phyloP scores from a whole-genome alignment of 176 grass and related monocot genomes.

The Panicum miliaceum region DNA sequence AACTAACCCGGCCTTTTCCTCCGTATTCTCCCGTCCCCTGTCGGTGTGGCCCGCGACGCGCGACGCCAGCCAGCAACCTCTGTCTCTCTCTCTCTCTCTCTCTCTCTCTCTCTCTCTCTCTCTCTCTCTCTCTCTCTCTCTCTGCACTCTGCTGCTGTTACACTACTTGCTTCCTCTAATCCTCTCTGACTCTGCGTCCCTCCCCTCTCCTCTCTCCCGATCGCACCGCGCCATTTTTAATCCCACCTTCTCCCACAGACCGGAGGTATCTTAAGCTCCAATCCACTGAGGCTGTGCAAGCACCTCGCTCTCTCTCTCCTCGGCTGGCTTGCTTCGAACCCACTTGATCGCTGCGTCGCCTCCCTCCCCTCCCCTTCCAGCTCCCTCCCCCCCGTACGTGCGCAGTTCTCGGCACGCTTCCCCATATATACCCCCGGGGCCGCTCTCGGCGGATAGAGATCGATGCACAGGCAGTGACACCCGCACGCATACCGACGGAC shows the following conservation, averaged over 20 bases:
- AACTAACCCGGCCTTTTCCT: conserved; percentile 51
- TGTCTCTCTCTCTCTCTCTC: neutral
- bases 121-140: too few relatives aligned
- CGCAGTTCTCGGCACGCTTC: conserved; percentile 62
- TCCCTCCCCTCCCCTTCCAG: neutral
- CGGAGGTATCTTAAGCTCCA: conserved; percentile 67
- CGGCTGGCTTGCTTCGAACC: conserved; percentile 62
- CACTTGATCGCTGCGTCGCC: conserved; percentile 68
- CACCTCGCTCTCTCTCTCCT: neutral
- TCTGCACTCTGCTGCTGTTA: neutral
- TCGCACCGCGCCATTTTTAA: conserved; percentile 44
- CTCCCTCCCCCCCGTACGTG: conserved; percentile 30
- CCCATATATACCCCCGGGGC: conserved; percentile 57
- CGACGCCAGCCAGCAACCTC: neutral
- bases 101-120: too few relatives aligned
- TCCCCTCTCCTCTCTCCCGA: neutral
- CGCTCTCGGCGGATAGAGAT: conserved; percentile 47
- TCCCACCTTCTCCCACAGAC: conserved; percentile 41
- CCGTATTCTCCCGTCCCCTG: conserved; percentile 31
- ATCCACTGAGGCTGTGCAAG: conserved; percentile 51
- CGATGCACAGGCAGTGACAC: conserved; percentile 44
- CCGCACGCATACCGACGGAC: conserved; percentile 17
- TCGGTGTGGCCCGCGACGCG: neutral
- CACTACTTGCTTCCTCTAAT: neutral
- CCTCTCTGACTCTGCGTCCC: neutral